Conservation (phyloP, 345 rosid genomes). For the Arabidopsis suecica region DNA sequence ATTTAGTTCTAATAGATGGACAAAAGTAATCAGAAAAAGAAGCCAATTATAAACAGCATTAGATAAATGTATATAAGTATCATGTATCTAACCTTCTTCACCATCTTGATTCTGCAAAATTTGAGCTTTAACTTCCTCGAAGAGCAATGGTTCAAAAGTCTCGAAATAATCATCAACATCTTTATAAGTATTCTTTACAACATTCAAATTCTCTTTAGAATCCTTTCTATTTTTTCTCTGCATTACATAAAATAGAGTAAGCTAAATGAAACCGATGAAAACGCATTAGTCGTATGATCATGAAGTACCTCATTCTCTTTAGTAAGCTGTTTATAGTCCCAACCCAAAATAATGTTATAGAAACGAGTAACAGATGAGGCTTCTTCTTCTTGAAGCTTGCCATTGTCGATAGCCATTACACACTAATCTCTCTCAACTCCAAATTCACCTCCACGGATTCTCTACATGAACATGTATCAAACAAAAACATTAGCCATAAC, state of each 20-base stretch:
- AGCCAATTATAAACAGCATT: conserved; percentile 1
- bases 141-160: conserved; percentile 84
- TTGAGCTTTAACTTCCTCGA: conserved; percentile 95
- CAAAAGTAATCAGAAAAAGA: background rate
- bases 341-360: conserved; percentile 69
- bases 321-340: conserved; percentile 79
- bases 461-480: background rate
- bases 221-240: conserved; percentile 48
- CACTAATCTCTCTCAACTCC: conserved; percentile 10
- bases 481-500: background rate
- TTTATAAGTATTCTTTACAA: conserved; percentile 69
- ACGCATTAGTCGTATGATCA: background rate
- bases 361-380: conserved; percentile 62
- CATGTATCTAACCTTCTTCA: conserved; percentile 62
- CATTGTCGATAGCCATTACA: conserved; percentile 64
- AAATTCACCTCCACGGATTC: background rate
- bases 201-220: conserved; percentile 46
- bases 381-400: conserved; percentile 59
- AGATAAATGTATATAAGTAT: conserved; percentile 1
- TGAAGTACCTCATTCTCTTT: conserved; percentile 52
- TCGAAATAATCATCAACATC: conserved; percentile 79
- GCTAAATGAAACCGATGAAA: background rate
- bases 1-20: background rate
- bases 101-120: conserved; percentile 73
- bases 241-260: background rate